Percentiles rank a stretch among this genome's conserved stretches.
phyloP scores from a whole-genome alignment of 768 basidiomycete genomes.

The Chlorophyllum brunneum region DNA sequence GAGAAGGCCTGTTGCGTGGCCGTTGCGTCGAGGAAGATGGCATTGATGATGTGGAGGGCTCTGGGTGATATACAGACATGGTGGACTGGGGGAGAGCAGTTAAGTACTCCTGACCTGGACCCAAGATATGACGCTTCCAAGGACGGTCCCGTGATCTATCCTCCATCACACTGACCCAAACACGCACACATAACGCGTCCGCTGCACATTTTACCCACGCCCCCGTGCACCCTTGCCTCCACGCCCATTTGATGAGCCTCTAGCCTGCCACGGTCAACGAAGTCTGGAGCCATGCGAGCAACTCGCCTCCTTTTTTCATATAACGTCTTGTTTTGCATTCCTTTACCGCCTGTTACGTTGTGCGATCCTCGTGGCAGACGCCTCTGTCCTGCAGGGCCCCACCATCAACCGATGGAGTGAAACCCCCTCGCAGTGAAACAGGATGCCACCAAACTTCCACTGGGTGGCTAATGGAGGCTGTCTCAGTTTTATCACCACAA shows the following conservation, averaged over 20 bases:
- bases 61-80: neutral
- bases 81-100: neutral
- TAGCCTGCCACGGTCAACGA: too few species aligned
- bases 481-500: too few species aligned
- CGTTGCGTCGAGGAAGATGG: neutral
- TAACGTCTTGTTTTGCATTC: too few species aligned
- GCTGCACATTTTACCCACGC: neutral
- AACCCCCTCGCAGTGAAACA: neutral
- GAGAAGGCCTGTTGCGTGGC: neutral
- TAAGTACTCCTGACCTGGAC: constrained; percentile 10
- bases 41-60: neutral
- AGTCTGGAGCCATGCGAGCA: too few species aligned
- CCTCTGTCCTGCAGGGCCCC: neutral
- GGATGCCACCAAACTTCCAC: too few species aligned
- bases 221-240: neutral
- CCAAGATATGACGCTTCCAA: neutral
- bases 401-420: neutral
- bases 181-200: constrained; percentile 8
- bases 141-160: constrained; percentile 9
- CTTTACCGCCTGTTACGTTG: neutral
- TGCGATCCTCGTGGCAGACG: neutral
- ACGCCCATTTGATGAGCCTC: too few species aligned
- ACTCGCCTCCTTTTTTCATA: too few species aligned
- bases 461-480: too few species aligned
- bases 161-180: constrained; percentile 2